These are phyloP conservation scores for Penicillium paneum DNA, from an alignment of 2,329 filamentous ascomycete genomes.

Conservation along the genomic window DNA sequence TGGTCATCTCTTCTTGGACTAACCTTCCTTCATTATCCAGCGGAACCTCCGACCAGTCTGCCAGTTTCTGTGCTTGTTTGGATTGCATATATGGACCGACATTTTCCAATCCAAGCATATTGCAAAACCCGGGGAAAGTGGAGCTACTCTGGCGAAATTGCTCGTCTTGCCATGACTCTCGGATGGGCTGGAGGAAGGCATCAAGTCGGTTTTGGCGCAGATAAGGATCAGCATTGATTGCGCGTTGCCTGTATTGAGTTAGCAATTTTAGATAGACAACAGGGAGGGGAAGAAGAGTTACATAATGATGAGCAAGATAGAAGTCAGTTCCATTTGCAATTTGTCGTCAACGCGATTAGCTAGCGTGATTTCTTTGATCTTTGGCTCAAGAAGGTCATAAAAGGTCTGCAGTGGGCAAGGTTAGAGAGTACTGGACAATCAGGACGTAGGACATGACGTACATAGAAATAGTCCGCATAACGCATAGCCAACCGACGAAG, in stretches of 20 bases:
- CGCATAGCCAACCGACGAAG: constrained; percentile 83
- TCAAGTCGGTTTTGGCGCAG: constrained; percentile 68
- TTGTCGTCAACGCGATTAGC: constrained; percentile 74
- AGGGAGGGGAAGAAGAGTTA: constrained; percentile 32
- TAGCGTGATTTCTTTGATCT: constrained; percentile 73
- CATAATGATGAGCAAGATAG: constrained; percentile 91
- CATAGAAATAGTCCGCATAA: constrained; percentile 85
- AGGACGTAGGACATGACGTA: constrained; percentile 37
- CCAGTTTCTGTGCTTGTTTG: constrained; percentile 68
- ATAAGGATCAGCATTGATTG: constrained; percentile 68
- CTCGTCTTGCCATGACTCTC: constrained; percentile 72
- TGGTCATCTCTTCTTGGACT: constrained; percentile 74
- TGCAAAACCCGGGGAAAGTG: constrained; percentile 75
- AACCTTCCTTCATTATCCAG: constrained; percentile 76
- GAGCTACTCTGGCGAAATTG: constrained; percentile 66
- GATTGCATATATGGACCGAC: constrained; percentile 75
- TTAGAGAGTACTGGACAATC: constrained; percentile 11
- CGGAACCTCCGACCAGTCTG: constrained; percentile 76
- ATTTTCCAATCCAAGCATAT: constrained; percentile 72
- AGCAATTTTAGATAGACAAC: background rate
- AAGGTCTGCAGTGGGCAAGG: constrained; percentile 57
- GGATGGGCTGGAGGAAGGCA: constrained; percentile 78
- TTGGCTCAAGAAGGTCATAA: constrained; percentile 80
- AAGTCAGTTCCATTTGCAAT: constrained; percentile 78
- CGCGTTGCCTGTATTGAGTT: constrained; percentile 63